Percentiles rank a stretch among this genome's conserved stretches.
Conservation (phyloP, 257 asterid genomes). For the Anisodus tanguticus region DNA sequence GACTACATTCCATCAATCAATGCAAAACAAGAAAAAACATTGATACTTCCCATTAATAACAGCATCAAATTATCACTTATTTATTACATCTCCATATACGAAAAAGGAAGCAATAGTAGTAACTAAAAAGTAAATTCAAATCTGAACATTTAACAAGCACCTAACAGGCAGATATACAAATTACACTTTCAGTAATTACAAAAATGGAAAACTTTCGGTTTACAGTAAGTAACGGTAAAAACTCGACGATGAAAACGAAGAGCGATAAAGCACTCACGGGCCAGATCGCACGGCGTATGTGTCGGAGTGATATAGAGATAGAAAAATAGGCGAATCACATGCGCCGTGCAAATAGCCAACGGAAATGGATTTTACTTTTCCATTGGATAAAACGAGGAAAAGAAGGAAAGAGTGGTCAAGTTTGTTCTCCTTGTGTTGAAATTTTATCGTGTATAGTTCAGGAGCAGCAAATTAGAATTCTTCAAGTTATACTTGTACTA, state of each 20-base stretch:
- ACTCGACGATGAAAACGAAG: neutral
- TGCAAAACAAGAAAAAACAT: neutral
- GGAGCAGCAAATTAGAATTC: neutral
- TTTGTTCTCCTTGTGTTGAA: neutral
- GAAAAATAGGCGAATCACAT: neutral
- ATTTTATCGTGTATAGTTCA: neutral
- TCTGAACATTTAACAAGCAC: neutral
- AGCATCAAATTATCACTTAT: neutral
- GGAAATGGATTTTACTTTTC: neutral
- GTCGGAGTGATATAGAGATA: constrained; percentile 7
- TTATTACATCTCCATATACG: neutral
- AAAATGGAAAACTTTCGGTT: neutral
- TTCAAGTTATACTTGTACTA: too few relatives aligned
- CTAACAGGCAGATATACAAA: neutral
- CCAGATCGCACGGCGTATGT: neutral
- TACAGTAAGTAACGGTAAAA: neutral
- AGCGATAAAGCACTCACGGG: neutral
- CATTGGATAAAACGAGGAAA: neutral
- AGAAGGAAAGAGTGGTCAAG: neutral
- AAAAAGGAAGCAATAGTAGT: neutral
- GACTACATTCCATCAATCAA: neutral
- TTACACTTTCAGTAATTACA: neutral
- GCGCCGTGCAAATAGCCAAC: neutral
- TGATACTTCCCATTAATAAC: neutral
- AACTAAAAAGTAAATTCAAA: neutral